Percentiles rank a stretch among this genome's conserved stretches.
Evolutionary conservation across 768 basidiomycete species (phyloP).

Genomic region (Boletus eberwhitei): DNA sequence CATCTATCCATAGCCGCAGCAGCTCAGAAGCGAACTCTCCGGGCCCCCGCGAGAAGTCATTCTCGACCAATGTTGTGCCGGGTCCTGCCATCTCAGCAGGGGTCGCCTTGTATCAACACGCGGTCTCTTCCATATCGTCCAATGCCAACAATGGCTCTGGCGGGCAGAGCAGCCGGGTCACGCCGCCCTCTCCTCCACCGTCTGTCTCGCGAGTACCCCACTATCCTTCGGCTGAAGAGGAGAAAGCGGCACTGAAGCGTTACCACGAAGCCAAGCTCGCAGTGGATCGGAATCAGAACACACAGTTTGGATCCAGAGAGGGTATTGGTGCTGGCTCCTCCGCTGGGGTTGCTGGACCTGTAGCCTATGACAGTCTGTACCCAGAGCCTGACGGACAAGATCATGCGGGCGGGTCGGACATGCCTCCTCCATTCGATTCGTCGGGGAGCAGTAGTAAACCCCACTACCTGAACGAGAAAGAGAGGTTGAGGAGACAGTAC

Average conservation of each 20-base stretch:
- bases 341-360: constrained; percentile 37
- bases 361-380: constrained; percentile 63
- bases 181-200: constrained; percentile 29
- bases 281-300: constrained; percentile 56
- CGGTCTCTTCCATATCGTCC: constrained; percentile 39
- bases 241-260: constrained; percentile 65
- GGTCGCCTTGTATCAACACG: constrained; percentile 42
- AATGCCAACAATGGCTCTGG: constrained; percentile 11
- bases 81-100: constrained; percentile 38
- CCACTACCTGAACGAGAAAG: constrained; percentile 59
- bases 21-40: constrained; percentile 30
- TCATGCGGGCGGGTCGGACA: constrained; percentile 28
- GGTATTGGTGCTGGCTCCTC: constrained; percentile 19
- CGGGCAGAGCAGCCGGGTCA: constrained; percentile 24
- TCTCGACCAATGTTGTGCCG: constrained; percentile 6
- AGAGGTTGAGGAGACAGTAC: constrained; percentile 57
- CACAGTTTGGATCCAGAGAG: constrained; percentile 23
- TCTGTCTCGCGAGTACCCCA: constrained; percentile 37
- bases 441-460: constrained; percentile 35
- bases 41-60: constrained; percentile 9
- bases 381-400: constrained; percentile 35
- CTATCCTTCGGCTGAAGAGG: constrained; percentile 65
- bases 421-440: constrained; percentile 55
- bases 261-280: constrained; percentile 73
- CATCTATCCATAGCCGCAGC: constrained; percentile 24